These are phyloP conservation scores for Podospora comata DNA, from an alignment of 495 filamentous ascomycete species.

Conservation along the genomic window DNA sequence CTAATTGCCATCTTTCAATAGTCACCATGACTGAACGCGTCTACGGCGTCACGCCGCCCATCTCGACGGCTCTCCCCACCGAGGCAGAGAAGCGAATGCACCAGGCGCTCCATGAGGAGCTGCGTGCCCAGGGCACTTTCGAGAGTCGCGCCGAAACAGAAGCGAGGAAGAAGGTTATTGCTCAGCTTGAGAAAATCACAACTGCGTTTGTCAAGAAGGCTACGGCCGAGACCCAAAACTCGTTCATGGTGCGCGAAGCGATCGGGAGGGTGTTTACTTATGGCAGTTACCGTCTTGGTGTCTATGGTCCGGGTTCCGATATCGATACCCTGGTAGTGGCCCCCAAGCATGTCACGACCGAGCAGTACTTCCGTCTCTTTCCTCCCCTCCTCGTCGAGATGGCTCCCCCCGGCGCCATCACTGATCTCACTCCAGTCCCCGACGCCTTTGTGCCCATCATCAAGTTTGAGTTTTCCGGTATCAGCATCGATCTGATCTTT, in stretches of 20 bases:
- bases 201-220: slow-evolving; percentile 82
- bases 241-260: slow-evolving; percentile 70
- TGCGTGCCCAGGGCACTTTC: slow-evolving; percentile 87
- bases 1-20: background rate
- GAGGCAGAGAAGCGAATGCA: slow-evolving; percentile 69
- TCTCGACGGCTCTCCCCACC: slow-evolving; percentile 73
- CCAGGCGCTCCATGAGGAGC: slow-evolving; percentile 72
- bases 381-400: slow-evolving; percentile 70
- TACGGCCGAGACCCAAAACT: slow-evolving; percentile 64
- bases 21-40: slow-evolving; percentile 33
- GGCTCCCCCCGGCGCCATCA: slow-evolving; percentile 70
- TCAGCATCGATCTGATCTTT: slow-evolving; percentile 94
- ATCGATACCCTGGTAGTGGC: slow-evolving; percentile 93
- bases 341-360: slow-evolving; percentile 77
- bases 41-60: slow-evolving; percentile 82
- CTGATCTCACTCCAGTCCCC: slow-evolving; percentile 78
- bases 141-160: slow-evolving; percentile 76
- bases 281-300: slow-evolving; percentile 89
- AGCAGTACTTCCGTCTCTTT: slow-evolving; percentile 89
- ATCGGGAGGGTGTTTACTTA: slow-evolving; percentile 92
- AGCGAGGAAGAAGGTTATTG: slow-evolving; percentile 57
- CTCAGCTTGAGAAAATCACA: slow-evolving; percentile 70
- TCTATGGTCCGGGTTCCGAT: slow-evolving; percentile 93
- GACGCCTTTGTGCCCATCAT: slow-evolving; percentile 95
- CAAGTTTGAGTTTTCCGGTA: slow-evolving; percentile 83